Base-by-base conservation (phyloP, 768 basidiomycete species). In the Tricholomella constricta region DNA sequence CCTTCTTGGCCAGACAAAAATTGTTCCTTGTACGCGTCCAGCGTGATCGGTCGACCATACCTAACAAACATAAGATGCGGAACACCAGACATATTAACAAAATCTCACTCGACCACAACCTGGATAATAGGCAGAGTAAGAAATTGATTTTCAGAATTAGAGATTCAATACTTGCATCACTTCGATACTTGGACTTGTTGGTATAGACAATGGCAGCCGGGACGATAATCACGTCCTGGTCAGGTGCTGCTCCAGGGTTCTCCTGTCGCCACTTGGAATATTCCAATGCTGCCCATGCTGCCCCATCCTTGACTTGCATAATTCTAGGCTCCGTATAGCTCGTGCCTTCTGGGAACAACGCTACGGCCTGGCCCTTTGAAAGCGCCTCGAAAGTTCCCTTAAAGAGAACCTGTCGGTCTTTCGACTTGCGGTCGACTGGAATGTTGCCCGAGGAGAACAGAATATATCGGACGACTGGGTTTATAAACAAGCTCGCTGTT, bases 141-240 rank as follows among this genome's bases (percentile, higher is more conserved):
- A 31, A 38, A 42, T 26, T 37, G 46, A 37, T 19, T 52, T 44
- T 46, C 27, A 38, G 58, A 65, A 51, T 71, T 69, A 55, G 37
- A 49, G 14, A 35, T 31, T 70, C 55, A 44, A 75, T 59, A 75
- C 91, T 72, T 54, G 94, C 95, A 59, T 83, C 72, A 66, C 93
- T 95, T 56, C 95, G 80, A 66, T 98, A 99, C 75, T 95, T 96
- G 31, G 89, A 84, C 71, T 99, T 98, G 74, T 98, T 87, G 51
- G 91, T 93, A 69, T 98, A 98, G 12, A 93, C 92, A 57, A 99
- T 94, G 4, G 91, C 85, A 19, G 86, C 84, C 6, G 95, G 94
- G 34, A 96, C 72, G 57, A 98, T 81, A 23, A 79, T 73, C 4
- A 90, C 80, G 20, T 80, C 78, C 59, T 78, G 70, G 29, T 66